Conservation (phyloP, 2,329 filamentous ascomycete genomes). For the Davidsoniella australis region DNA sequence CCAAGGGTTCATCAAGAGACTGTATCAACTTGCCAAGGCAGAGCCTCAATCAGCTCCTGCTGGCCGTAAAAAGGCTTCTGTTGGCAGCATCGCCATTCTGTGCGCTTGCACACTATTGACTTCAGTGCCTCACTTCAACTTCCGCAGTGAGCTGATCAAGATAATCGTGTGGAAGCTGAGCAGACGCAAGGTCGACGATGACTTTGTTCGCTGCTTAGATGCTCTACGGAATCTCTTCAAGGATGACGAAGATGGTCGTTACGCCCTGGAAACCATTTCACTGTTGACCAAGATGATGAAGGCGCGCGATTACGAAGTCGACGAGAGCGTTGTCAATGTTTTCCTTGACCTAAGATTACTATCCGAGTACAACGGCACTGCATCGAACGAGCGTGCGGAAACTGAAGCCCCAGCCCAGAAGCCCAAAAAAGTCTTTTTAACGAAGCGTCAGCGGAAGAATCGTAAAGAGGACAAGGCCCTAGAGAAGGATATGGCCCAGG, state of each 20-base stretch:
- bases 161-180: conserved; percentile 76
- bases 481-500: conserved; percentile 84
- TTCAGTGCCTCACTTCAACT: conserved; percentile 92
- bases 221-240: conserved; percentile 68
- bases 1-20: conserved; percentile 62
- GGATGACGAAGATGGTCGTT: conserved; percentile 77
- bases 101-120: conserved; percentile 71
- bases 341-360: conserved; percentile 81
- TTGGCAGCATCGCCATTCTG: conserved; percentile 63
- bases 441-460: conserved; percentile 71
- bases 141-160: conserved; percentile 70
- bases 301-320: conserved; percentile 60
- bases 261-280: conserved; percentile 71
- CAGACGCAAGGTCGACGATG: conserved; percentile 49
- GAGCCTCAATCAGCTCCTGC: conserved; percentile 21
- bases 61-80: conserved; percentile 20
- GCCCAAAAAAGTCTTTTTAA: conserved; percentile 68
- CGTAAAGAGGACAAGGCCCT: conserved; percentile 73
- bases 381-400: conserved; percentile 61
- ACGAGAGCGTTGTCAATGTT: conserved; percentile 75
- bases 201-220: conserved; percentile 61
- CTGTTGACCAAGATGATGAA: conserved; percentile 93
- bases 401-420: conserved; percentile 37
- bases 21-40: conserved; percentile 49
- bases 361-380: conserved; percentile 73